A percentile compares a stretch with the other conserved stretches of the same genome.
Conservation (phyloP, 2,329 filamentous ascomycete genomes). For the Teratosphaeria pseudoeucalypti region DNA sequence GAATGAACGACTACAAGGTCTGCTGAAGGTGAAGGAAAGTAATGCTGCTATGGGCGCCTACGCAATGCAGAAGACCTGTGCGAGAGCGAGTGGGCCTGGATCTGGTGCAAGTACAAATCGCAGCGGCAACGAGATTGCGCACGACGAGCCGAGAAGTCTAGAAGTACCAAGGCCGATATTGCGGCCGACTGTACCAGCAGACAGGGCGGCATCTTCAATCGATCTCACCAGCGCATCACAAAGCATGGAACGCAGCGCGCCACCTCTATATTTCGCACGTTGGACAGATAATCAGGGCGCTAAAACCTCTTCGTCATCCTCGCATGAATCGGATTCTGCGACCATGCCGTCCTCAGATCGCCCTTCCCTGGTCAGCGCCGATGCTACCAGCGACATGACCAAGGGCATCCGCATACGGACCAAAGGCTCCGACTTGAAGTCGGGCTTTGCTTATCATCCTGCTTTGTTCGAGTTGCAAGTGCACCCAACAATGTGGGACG, state of each 20-base stretch:
- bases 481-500: conserved; percentile 14
- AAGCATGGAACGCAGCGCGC: not conserved
- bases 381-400: not conserved
- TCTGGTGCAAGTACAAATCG: not conserved
- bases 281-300: not conserved
- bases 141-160: conserved; percentile 3
- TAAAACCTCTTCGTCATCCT: not conserved
- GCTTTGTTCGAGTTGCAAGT: conserved; percentile 15
- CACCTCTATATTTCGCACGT: conserved; percentile 1
- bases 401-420: conserved; percentile 10
- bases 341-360: not conserved
- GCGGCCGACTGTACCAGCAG: not conserved
- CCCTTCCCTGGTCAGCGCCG: not conserved
- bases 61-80: not conserved
- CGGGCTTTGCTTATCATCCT: conserved; percentile 16
- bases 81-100: not conserved
- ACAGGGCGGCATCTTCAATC: not conserved
- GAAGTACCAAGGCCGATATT: not conserved
- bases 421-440: conserved; percentile 12
- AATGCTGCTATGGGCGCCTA: conserved; percentile 3
- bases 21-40: not conserved
- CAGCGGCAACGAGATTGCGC: conserved; percentile 3
- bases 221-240: not conserved
- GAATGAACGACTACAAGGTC: conserved; percentile 5
- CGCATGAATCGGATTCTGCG: not conserved